Conservation (phyloP, 1,139 yeast genomes). For the Candida sojae region DNA sequence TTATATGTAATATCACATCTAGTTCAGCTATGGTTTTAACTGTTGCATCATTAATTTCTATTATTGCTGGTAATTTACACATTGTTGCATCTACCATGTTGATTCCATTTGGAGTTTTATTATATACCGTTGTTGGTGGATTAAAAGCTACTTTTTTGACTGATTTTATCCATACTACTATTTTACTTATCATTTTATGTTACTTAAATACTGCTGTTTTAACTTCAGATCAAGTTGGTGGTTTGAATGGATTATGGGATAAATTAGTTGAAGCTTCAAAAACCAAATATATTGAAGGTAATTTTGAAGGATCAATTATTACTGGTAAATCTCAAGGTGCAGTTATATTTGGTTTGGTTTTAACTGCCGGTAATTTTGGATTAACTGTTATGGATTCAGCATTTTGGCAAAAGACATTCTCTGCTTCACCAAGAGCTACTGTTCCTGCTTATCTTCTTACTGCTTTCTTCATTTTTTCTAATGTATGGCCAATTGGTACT, state of each 20-base stretch:
- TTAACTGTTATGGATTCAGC: conserved; percentile 33
- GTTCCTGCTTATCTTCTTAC: conserved; percentile 41
- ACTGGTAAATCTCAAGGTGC: conserved; percentile 37
- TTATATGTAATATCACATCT: conserved; percentile 34
- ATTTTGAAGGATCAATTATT: conserved; percentile 32
- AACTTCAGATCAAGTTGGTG: conserved; percentile 27
- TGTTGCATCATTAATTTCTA: conserved; percentile 36
- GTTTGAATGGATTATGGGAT: conserved; percentile 30
- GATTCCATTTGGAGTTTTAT: conserved; percentile 38
- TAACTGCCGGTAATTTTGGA: conserved; percentile 31
- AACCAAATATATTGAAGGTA: conserved; percentile 28
- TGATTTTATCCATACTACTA: conserved; percentile 36
- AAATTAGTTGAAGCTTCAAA: conserved; percentile 17
- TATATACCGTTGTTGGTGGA: conserved; percentile 43
- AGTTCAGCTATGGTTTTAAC: conserved; percentile 39
- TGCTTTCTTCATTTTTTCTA: conserved; percentile 31
- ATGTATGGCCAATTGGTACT: conserved; percentile 35
- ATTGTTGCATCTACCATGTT: conserved; percentile 34
- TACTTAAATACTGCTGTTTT: conserved; percentile 29
- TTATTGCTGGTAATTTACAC: conserved; percentile 34
- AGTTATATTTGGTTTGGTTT: conserved; percentile 29
- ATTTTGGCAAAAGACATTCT: conserved; percentile 37
- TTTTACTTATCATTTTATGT: conserved; percentile 31
- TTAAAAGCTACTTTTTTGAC: conserved; percentile 43
- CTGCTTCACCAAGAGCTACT: conserved; percentile 33